Base-by-base conservation (phyloP, 2,329 filamentous ascomycete genomes). In the Cephalotrichum gorgonifer region DNA sequence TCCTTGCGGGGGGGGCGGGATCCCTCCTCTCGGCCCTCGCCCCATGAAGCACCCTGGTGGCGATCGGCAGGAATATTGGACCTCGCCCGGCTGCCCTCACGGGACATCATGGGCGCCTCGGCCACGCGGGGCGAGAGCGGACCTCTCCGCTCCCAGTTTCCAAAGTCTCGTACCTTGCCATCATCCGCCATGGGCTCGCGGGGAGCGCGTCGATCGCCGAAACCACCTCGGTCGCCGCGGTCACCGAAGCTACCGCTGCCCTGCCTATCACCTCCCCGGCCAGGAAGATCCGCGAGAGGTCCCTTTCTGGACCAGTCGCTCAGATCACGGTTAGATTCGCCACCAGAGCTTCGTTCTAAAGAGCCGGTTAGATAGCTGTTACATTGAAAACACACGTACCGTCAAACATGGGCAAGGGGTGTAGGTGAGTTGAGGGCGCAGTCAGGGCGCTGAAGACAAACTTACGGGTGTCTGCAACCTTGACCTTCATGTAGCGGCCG, bases 381-480 rank as follows among this genome's bases (percentile, higher is more conserved):
- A 22, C n/a, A 11, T 20, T n/a, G 7, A 17, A 38, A 20, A 23
- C 11, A 41, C 6, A 20, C 17, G 31, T 15, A 43, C 8, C 1
- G 11, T 33, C 4, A 25, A 25, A 43, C 31, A n/a, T 9, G 9
- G 4, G 20, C 6, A 20, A 22, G 12, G 26, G 12, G 22, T 20
- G 43, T 25, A 43, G 47, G 15, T 6, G 22, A 20, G 6, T 20
- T 9, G 35, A n/a, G n/a, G n/a, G n/a, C n/a, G 9, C 35, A 8
- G 7, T 8, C 35, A 6, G 3, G n/a, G 17, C 9, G 35, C 22
- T 41, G 14, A 25, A 20, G 28, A 59, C 89, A 20, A 28, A 59
- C 89, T 70, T 85, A 98, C 93, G 91, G 66, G 93, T 93, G 73
- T 98, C 94, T 47, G 93, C 94, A 63, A 98, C 84, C 73, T 90